phyloP scores from a whole-genome alignment of 2,329 filamentous ascomycete species.

The Endoconidiophora laricicola region DNA sequence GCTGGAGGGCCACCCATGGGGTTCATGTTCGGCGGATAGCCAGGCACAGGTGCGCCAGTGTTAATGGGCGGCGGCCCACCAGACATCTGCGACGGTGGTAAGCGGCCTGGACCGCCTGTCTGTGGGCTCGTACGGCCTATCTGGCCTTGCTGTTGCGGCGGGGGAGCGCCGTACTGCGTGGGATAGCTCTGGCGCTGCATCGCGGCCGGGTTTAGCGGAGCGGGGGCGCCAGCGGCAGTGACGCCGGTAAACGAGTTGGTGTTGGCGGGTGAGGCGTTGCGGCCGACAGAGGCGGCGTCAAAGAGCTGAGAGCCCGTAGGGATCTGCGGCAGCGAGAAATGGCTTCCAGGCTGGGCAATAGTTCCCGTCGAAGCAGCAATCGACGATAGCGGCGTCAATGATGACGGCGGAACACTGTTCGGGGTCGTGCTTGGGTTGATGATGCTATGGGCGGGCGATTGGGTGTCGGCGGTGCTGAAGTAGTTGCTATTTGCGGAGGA shows the following conservation, averaged over 20 bases:
- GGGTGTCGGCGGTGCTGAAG: conserved; percentile 18
- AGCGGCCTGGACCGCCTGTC: conserved; percentile 32
- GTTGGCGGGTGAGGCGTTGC: conserved; percentile 29
- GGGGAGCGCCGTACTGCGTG: conserved; percentile 8
- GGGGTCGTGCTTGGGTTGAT: conserved; percentile 3
- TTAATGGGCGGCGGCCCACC: conserved; percentile 52
- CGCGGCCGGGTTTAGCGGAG: conserved; percentile 22
- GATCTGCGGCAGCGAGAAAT: conserved; percentile 7
- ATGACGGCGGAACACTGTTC: background rate
- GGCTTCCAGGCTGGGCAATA: background rate
- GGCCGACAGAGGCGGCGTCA: conserved; percentile 5
- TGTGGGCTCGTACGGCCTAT: conserved; percentile 38
- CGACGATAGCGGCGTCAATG: background rate
- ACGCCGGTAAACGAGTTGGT: background rate
- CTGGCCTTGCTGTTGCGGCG: conserved; percentile 4
- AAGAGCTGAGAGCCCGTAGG: conserved; percentile 4
- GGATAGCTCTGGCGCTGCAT: conserved; percentile 43
- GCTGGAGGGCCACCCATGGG: conserved; percentile 24
- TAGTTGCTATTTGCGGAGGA: conserved; percentile 22
- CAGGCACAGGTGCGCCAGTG: conserved; percentile 40
- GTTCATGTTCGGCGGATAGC: conserved; percentile 41
- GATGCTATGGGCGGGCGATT: background rate
- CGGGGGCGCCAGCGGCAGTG: conserved; percentile 12
- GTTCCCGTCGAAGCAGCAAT: background rate
- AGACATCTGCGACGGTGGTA: conserved; percentile 42